These are phyloP conservation scores for Exophiala sp. DNA, from an alignment of 2,329 filamentous ascomycete genomes.

Conservation along the genomic window DNA sequence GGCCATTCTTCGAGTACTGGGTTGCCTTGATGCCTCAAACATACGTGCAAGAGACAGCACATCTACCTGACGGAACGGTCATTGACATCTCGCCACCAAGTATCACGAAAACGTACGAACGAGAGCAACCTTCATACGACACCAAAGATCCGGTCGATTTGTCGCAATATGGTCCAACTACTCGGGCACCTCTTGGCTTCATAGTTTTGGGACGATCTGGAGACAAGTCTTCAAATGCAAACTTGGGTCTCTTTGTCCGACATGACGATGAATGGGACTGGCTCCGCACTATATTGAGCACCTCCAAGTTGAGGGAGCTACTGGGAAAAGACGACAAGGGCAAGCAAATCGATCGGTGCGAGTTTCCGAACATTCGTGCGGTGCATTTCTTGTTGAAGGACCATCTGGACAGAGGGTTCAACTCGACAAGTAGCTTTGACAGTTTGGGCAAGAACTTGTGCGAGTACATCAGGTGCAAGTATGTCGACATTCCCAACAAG, in stretches of 20 bases:
- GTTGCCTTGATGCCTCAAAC: constrained; percentile 31
- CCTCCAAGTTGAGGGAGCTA: constrained; percentile 13
- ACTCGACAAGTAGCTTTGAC: constrained; percentile 9
- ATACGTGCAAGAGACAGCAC: constrained; percentile 28
- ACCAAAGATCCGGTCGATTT: constrained; percentile 17
- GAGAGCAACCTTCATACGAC: constrained; percentile 21
- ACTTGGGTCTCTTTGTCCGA: constrained; percentile 47
- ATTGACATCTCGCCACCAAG: constrained; percentile 27
- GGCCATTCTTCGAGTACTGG: constrained; percentile 29
- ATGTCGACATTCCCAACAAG: constrained; percentile 16
- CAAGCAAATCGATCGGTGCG: constrained; percentile 14
- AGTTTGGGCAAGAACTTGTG: constrained; percentile 14
- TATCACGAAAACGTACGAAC: constrained; percentile 26
- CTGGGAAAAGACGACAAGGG: constrained; percentile 16
- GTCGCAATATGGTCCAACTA: constrained; percentile 29
- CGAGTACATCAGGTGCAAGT: constrained; percentile 19
- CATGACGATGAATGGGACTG: constrained; percentile 43
- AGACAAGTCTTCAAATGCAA: constrained; percentile 46
- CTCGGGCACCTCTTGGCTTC: constrained; percentile 33
- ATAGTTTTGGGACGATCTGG: constrained; percentile 38
- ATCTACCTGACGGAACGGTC: constrained; percentile 18
- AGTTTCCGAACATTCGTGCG: constrained; percentile 14
- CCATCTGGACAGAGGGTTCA: constrained; percentile 12
- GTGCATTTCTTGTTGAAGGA: constrained; percentile 23
- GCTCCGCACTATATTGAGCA: constrained; percentile 31